phyloP scores from a whole-genome alignment of 2,329 filamentous ascomycete genomes.

The Xylaria sp. region DNA sequence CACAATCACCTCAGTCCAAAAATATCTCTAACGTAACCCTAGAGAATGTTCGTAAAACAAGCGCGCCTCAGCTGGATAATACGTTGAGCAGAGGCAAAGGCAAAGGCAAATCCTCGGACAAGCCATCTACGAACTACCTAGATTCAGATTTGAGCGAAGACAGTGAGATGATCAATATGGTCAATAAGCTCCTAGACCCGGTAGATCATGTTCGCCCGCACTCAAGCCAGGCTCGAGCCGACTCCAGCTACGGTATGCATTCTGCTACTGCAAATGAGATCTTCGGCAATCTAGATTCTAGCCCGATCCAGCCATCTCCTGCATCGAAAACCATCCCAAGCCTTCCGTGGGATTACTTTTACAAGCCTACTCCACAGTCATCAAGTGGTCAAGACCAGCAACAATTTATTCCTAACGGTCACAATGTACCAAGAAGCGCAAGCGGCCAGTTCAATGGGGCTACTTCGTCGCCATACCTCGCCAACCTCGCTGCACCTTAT shows the following conservation, averaged over 20 bases:
- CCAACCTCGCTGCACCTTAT: constrained; percentile 24
- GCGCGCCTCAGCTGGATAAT: neutral
- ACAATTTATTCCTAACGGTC: constrained; percentile 24
- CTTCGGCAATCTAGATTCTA: constrained; percentile 50
- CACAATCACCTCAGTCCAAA: neutral
- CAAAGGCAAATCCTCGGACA: constrained; percentile 30
- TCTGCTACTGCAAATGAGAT: constrained; percentile 57
- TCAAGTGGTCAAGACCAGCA: constrained; percentile 34
- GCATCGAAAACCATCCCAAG: constrained; percentile 46
- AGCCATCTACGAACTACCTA: constrained; percentile 21
- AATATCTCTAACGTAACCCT: neutral
- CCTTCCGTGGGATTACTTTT: constrained; percentile 60
- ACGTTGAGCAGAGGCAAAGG: constrained; percentile 27
- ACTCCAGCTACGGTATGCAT: constrained; percentile 62
- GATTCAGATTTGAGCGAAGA: constrained; percentile 42
- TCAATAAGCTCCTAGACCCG: constrained; percentile 44
- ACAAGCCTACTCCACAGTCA: constrained; percentile 36
- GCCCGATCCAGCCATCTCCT: constrained; percentile 43
- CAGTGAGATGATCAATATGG: constrained; percentile 51
- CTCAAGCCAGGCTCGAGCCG: constrained; percentile 41
- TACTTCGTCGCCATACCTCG: constrained; percentile 34
- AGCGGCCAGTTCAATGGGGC: constrained; percentile 30
- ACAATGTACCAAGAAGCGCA: constrained; percentile 36
- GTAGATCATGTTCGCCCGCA: constrained; percentile 35
- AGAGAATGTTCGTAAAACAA: neutral